Evolutionary conservation across 164 flowering plant genomes (phyloP).

Genomic region (Stephania japonica): DNA sequence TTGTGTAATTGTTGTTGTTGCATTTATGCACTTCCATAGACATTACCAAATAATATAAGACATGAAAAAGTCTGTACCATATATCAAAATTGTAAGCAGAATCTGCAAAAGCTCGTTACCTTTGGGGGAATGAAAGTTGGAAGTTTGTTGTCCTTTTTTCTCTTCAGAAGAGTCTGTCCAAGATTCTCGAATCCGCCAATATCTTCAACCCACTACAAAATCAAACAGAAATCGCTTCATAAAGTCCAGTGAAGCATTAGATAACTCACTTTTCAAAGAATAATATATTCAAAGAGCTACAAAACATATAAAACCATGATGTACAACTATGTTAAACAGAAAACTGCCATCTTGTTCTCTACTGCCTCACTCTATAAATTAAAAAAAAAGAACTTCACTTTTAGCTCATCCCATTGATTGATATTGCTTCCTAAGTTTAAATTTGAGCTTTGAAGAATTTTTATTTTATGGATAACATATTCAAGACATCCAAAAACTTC

Average conservation of each 20-base stretch:
- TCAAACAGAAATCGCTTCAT: slow-evolving; percentile 2
- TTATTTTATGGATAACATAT: too few relatives aligned
- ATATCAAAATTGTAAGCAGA: neutral
- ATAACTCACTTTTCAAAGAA: neutral
- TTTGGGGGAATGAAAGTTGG: slow-evolving; percentile 71
- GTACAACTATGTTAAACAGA: too few relatives aligned
- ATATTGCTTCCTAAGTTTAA: too few relatives aligned
- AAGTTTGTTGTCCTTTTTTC: slow-evolving; percentile 50
- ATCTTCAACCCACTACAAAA: slow-evolving; percentile 71
- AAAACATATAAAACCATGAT: too few relatives aligned
- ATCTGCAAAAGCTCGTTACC: slow-evolving; percentile 31
- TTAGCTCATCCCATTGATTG: too few relatives aligned
- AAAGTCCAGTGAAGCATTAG: neutral
- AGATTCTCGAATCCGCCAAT: slow-evolving; percentile 71
- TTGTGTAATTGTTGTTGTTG: too few relatives aligned
- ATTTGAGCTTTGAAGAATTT: too few relatives aligned
- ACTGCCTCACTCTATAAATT: too few relatives aligned
- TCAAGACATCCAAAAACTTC: too few relatives aligned
- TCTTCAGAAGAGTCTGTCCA: slow-evolving; percentile 55
- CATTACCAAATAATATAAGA: neutral
- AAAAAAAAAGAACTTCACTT: too few relatives aligned
- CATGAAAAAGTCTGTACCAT: neutral
- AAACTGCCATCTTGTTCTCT: too few relatives aligned
- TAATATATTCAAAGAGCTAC: neutral
- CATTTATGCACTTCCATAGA: too few relatives aligned